Conservation (phyloP, 768 basidiomycete genomes). For the Podaxis sp. region DNA sequence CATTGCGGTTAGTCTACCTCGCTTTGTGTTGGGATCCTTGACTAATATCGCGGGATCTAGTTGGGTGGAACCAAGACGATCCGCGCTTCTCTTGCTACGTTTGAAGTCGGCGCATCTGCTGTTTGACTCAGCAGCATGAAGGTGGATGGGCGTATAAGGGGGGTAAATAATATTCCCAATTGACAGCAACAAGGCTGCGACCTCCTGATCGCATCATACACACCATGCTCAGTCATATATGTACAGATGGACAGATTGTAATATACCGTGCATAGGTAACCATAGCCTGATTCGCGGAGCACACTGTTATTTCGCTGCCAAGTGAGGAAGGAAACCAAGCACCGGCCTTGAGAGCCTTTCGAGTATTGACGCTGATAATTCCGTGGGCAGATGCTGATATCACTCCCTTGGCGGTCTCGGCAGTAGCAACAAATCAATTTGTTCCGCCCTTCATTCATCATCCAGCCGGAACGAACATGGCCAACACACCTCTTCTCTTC, state of each 20-base stretch:
- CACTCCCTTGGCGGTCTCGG: neutral
- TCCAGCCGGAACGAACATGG: neutral
- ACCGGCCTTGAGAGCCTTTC: too few species aligned
- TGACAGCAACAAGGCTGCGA: neutral
- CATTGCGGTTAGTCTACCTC: slow-evolving; percentile 34
- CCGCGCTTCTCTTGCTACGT: slow-evolving; percentile 30
- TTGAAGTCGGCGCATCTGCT: neutral
- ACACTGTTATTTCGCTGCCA: neutral
- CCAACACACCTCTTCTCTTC: neutral
- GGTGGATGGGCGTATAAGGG: neutral
- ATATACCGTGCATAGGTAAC: neutral
- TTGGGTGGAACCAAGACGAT: slow-evolving; percentile 31
- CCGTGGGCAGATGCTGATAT: neutral
- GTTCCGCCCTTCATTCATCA: neutral
- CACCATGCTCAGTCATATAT: neutral
- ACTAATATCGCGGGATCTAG: slow-evolving; percentile 16
- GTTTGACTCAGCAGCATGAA: neutral
- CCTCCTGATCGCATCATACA: slow-evolving; percentile 2
- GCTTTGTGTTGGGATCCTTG: neutral
- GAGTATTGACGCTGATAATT: neutral
- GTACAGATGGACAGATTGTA: slow-evolving; percentile 6
- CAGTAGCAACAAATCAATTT: neutral
- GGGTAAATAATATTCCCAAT: neutral
- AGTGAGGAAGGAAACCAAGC: neutral
- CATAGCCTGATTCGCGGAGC: neutral